These are phyloP conservation scores for Citrus sp. DNA, from an alignment of 345 rosid species.

Conservation along the genomic window DNA sequence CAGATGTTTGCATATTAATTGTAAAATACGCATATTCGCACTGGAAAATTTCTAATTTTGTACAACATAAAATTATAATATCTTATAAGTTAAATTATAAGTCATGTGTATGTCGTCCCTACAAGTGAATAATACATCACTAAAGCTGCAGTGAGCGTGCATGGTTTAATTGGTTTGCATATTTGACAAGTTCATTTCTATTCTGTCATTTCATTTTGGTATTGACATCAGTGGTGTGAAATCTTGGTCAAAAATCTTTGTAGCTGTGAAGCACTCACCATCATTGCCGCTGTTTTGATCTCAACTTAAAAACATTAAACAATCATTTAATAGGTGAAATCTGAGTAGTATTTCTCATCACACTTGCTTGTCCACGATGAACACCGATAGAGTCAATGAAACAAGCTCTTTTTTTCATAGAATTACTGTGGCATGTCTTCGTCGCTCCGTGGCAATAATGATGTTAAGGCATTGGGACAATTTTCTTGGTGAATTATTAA, in stretches of 20 bases:
- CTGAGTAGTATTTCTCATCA: neutral
- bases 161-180: neutral
- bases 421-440: neutral
- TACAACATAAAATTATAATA: too few species aligned
- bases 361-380: neutral
- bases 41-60: neutral
- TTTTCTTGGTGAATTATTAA: neutral
- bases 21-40: neutral
- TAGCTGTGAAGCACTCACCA: slow-evolving; percentile 21
- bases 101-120: neutral
- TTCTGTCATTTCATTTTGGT: slow-evolving; percentile 7
- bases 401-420: neutral
- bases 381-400: slow-evolving; percentile 8
- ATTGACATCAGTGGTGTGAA: slow-evolving; percentile 13
- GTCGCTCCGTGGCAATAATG: neutral
- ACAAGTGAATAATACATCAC: neutral
- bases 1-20: too few species aligned
- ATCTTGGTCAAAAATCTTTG: neutral
- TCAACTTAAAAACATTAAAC: neutral
- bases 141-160: neutral
- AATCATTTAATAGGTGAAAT: neutral
- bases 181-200: neutral
- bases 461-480: neutral
- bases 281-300: neutral
- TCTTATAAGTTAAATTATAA: too few species aligned